A percentile compares a stretch with the other conserved stretches of the same genome.
Conservation (phyloP, 2,329 filamentous ascomycete species). For the Trichophyton equinum region DNA sequence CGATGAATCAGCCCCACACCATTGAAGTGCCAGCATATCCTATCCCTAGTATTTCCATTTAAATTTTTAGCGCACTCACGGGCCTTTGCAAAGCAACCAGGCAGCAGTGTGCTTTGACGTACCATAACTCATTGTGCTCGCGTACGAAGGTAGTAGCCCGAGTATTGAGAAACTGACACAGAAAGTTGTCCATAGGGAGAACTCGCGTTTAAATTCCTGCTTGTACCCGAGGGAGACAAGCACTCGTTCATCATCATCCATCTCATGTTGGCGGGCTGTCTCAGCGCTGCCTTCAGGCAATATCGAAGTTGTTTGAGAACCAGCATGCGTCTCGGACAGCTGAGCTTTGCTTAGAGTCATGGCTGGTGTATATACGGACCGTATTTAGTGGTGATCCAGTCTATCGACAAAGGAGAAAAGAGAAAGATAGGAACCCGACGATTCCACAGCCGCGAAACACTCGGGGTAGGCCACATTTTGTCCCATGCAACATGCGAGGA, state of each 20-base stretch:
- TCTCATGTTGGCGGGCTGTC: constrained; percentile 12
- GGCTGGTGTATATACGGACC: not conserved
- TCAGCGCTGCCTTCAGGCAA: not conserved
- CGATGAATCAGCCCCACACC: constrained; percentile 65
- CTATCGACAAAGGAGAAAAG: not conserved
- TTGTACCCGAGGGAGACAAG: constrained; percentile 40
- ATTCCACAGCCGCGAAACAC: not conserved
- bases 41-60: constrained; percentile 24
- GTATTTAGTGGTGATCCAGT: not conserved
- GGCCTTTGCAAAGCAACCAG: constrained; percentile 29
- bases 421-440: not conserved
- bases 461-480: not conserved
- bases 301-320: not conserved
- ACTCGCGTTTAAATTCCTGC: constrained; percentile 56
- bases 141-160: constrained; percentile 58
- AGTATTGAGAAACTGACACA: constrained; percentile 63
- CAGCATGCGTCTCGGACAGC: not conserved
- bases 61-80: constrained; percentile 23
- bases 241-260: constrained; percentile 31
- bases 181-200: constrained; percentile 61
- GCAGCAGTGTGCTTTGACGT: constrained; percentile 24
- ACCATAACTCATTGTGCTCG: constrained; percentile 59
- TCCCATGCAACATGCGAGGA: not conserved
- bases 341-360: not conserved
- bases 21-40: constrained; percentile 49